These are phyloP conservation scores for Penicillium corylophilum DNA, from an alignment of 2,329 filamentous ascomycete genomes.

Conservation along the genomic window DNA sequence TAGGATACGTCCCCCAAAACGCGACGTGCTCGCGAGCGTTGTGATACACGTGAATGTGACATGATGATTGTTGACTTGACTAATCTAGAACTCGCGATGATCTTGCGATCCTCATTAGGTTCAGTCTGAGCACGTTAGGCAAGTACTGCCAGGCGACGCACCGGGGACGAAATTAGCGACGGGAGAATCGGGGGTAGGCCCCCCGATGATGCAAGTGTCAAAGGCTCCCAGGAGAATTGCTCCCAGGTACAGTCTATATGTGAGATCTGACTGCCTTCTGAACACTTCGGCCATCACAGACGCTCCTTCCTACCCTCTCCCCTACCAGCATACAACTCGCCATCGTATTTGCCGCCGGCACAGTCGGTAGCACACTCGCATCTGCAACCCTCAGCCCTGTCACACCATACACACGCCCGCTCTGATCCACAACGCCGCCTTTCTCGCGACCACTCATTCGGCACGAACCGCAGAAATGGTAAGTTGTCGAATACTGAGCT, in stretches of 20 bases:
- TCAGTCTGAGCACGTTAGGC: background rate
- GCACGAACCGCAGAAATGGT: constrained; percentile 15
- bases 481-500: constrained; percentile 14
- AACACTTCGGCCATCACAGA: constrained; percentile 10
- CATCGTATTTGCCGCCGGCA: constrained; percentile 16
- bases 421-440: constrained; percentile 16
- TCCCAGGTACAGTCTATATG: background rate
- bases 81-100: too few relatives aligned
- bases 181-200: too few relatives aligned
- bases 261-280: constrained; percentile 4
- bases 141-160: background rate
- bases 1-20: too few relatives aligned
- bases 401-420: constrained; percentile 14
- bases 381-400: constrained; percentile 12
- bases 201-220: too few relatives aligned
- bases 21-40: too few relatives aligned
- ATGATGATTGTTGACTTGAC: too few relatives aligned
- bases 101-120: too few relatives aligned
- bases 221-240: too few relatives aligned
- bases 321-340: constrained; percentile 15
- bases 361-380: constrained; percentile 16
- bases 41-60: too few relatives aligned
- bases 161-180: too few relatives aligned
- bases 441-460: constrained; percentile 9
- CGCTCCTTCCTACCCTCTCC: constrained; percentile 10